Conservation (phyloP, 257 asterid species). For the Plantago major region DNA sequence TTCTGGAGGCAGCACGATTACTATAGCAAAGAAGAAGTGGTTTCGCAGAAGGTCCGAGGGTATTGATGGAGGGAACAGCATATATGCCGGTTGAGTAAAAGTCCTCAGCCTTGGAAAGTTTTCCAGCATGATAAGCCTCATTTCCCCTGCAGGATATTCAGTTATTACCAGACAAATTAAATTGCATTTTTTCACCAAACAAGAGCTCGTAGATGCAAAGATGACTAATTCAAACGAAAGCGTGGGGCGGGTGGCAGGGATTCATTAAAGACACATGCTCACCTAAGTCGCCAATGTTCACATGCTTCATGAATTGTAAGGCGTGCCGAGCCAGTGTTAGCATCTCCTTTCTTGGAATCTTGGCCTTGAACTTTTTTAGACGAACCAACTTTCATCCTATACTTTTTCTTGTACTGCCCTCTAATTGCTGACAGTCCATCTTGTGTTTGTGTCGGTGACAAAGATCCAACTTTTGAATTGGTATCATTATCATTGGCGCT, state of each 20-base stretch:
- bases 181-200: slow-evolving; percentile 2
- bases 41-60: slow-evolving; percentile 31
- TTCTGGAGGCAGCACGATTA: slow-evolving; percentile 95
- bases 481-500: slow-evolving; percentile 28
- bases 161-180: slow-evolving; percentile 17
- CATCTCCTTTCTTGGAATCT: slow-evolving; percentile 31
- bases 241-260: not conserved
- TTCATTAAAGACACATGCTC: slow-evolving; percentile 4
- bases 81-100: slow-evolving; percentile 69
- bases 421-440: slow-evolving; percentile 65
- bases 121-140: slow-evolving; percentile 68
- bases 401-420: slow-evolving; percentile 71
- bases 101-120: slow-evolving; percentile 75
- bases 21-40: slow-evolving; percentile 84
- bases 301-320: slow-evolving; percentile 38
- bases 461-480: slow-evolving; percentile 28
- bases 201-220: slow-evolving; percentile 2
- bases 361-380: slow-evolving; percentile 26
- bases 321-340: slow-evolving; percentile 32
- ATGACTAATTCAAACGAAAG: not conserved
- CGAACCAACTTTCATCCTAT: slow-evolving; percentile 56
- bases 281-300: slow-evolving; percentile 89
- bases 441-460: slow-evolving; percentile 35
- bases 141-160: slow-evolving; percentile 67
- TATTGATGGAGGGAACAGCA: slow-evolving; percentile 31